Percentiles rank a stretch among this genome's conserved stretches.
Evolutionary conservation across 495 filamentous ascomycete species (phyloP).

Genomic region (Lasiosphaeria miniovina): DNA sequence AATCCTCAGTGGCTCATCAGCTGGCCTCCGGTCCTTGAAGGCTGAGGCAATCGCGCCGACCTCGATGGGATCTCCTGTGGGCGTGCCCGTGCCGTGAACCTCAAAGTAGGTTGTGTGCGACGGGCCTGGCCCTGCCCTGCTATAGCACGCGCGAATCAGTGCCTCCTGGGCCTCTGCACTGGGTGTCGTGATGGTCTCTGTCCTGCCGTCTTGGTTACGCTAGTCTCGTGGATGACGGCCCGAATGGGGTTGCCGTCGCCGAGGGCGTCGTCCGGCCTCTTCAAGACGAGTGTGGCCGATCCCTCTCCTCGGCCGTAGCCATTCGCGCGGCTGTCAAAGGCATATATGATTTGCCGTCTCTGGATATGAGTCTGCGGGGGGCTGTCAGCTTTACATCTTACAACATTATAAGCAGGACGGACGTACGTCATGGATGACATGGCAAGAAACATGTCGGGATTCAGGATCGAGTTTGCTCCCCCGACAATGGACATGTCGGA

Average conservation of each 20-base stretch:
- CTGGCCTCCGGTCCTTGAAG: conserved; percentile 21
- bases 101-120: conserved; percentile 47
- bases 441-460: conserved; percentile 31
- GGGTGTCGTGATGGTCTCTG: conserved; percentile 44
- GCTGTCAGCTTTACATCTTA: background rate
- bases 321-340: conserved; percentile 53
- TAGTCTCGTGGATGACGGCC: conserved; percentile 56
- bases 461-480: conserved; percentile 36
- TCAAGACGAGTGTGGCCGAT: conserved; percentile 53
- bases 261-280: conserved; percentile 55
- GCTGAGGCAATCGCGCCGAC: conserved; percentile 50
- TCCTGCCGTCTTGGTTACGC: conserved; percentile 58
- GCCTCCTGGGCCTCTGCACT: conserved; percentile 49
- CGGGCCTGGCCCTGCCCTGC: conserved; percentile 41
- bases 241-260: conserved; percentile 55
- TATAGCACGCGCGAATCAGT: conserved; percentile 50
- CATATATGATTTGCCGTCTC: conserved; percentile 34
- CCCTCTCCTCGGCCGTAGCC: conserved; percentile 66
- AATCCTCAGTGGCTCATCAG: conserved; percentile 36
- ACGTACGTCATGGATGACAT: conserved; percentile 34
- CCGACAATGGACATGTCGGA: conserved; percentile 47
- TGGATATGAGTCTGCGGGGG: conserved; percentile 25
- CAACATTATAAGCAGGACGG: background rate
- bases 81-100: conserved; percentile 56
- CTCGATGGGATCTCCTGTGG: conserved; percentile 52